Evolutionary conservation across 768 basidiomycete species (phyloP).

Genomic region (Auriscalpium microsporum): DNA sequence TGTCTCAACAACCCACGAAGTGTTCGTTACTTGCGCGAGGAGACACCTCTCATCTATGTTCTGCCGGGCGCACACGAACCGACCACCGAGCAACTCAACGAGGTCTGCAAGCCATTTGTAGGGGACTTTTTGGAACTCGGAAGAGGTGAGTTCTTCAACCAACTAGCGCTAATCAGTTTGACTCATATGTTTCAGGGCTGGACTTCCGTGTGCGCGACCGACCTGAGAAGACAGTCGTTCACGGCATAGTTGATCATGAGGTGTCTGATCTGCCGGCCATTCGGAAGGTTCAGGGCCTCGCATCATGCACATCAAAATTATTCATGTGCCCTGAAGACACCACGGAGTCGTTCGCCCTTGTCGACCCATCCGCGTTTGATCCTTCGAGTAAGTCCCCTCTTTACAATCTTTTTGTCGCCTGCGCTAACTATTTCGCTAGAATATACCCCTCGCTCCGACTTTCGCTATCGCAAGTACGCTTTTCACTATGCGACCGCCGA

Average conservation of each 20-base stretch:
- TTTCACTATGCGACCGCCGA: slow-evolving; percentile 5
- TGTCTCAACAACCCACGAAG: slow-evolving; percentile 17
- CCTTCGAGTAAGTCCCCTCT: neutral
- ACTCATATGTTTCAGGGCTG: neutral
- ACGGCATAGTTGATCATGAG: slow-evolving; percentile 6
- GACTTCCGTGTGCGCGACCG: neutral
- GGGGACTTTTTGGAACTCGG: slow-evolving; percentile 6
- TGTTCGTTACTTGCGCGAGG: slow-evolving; percentile 15
- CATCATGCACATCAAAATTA: neutral
- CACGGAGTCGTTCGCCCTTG: neutral
- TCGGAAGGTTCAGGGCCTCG: slow-evolving; percentile 14
- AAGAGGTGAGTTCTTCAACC: slow-evolving; percentile 1
- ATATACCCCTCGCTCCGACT: slow-evolving; percentile 2
- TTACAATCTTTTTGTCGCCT: neutral
- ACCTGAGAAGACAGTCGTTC: neutral
- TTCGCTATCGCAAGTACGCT: slow-evolving; percentile 16
- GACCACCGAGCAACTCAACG: slow-evolving; percentile 7
- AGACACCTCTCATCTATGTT: slow-evolving; percentile 15
- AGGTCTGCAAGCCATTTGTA: slow-evolving; percentile 9
- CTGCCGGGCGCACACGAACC: slow-evolving; percentile 21
- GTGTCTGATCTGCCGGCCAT: slow-evolving; percentile 17
- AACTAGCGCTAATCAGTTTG: neutral
- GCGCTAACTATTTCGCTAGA: neutral
- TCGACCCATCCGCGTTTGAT: neutral
- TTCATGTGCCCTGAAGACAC: slow-evolving; percentile 11